Evolutionary conservation across 768 basidiomycete genomes (phyloP).

Genomic region (Boletus sensibilis): DNA sequence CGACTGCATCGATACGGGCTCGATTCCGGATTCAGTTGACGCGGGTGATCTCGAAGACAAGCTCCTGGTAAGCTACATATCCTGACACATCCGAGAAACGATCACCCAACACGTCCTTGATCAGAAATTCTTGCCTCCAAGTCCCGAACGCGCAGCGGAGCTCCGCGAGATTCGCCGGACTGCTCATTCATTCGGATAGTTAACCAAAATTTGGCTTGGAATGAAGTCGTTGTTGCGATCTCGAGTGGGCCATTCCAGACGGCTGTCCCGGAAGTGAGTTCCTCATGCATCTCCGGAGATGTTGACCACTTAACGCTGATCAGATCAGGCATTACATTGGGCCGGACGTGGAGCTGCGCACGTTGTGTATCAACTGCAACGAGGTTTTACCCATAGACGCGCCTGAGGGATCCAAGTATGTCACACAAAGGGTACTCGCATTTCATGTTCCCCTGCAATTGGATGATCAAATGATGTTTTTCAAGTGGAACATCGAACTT

Average conservation of each 20-base stretch:
- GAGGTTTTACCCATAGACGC: slow-evolving; percentile 18
- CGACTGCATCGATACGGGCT: slow-evolving; percentile 16
- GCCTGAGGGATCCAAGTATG: slow-evolving; percentile 21
- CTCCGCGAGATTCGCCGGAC: slow-evolving; percentile 12
- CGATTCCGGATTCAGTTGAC: slow-evolving; percentile 12
- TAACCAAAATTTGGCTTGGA: slow-evolving; percentile 22
- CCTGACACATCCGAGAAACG: not conserved
- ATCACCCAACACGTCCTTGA: not conserved
- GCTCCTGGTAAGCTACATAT: not conserved
- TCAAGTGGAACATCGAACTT: slow-evolving; percentile 22
- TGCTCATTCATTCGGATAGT: slow-evolving; percentile 13
- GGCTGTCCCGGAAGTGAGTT: slow-evolving; percentile 21
- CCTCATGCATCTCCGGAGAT: not conserved
- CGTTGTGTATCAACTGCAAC: slow-evolving; percentile 23
- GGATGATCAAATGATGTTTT: not conserved
- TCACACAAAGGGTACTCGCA: slow-evolving; percentile 17
- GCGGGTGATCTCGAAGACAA: no score
- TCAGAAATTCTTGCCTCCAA: slow-evolving; percentile 20
- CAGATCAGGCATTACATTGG: slow-evolving; percentile 21
- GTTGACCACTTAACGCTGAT: not conserved
- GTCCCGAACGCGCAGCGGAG: slow-evolving; percentile 15
- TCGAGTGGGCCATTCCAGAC: slow-evolving; percentile 25
- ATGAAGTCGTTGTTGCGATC: slow-evolving; percentile 16
- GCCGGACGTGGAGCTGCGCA: slow-evolving; percentile 19
- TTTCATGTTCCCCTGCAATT: not conserved